A percentile compares a stretch with the other conserved stretches of the same genome.
phyloP scores from a whole-genome alignment of 345 rosid genomes.

The Eucalyptus microcorys region DNA sequence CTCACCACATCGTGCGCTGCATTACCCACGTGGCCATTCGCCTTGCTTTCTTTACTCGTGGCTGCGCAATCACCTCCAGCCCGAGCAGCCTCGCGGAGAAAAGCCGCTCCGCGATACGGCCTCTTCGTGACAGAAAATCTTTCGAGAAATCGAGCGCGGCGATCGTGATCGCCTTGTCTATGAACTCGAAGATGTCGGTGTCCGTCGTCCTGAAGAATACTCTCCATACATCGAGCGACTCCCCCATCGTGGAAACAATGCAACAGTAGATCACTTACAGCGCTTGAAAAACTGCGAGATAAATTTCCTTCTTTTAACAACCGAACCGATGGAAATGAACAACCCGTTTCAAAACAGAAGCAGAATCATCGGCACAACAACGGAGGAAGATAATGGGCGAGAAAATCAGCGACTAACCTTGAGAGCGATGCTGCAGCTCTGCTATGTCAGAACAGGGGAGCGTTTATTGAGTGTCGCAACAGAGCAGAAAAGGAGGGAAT shows the following conservation, averaged over 20 bases:
- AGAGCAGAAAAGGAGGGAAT: not conserved
- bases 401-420: not conserved
- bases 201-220: slow-evolving; percentile 52
- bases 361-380: not conserved
- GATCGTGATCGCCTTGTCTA: slow-evolving; percentile 61
- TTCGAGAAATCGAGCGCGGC: slow-evolving; percentile 64
- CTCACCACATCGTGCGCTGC: not conserved
- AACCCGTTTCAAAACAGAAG: not conserved
- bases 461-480: not conserved
- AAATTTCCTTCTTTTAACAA: not conserved
- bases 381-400: not conserved
- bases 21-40: slow-evolving; percentile 31
- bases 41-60: slow-evolving; percentile 45
- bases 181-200: slow-evolving; percentile 58
- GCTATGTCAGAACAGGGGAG: not conserved
- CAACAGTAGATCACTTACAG: not conserved
- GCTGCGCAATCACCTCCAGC: slow-evolving; percentile 3
- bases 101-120: slow-evolving; percentile 53
- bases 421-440: not conserved
- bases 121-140: slow-evolving; percentile 44
- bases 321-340: not conserved
- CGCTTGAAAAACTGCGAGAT: not conserved
- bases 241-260: not conserved
- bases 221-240: slow-evolving; percentile 55
- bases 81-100: slow-evolving; percentile 35